Conservation (phyloP, 169 alveolate species). For the Plasmodium gonderi region DNA sequence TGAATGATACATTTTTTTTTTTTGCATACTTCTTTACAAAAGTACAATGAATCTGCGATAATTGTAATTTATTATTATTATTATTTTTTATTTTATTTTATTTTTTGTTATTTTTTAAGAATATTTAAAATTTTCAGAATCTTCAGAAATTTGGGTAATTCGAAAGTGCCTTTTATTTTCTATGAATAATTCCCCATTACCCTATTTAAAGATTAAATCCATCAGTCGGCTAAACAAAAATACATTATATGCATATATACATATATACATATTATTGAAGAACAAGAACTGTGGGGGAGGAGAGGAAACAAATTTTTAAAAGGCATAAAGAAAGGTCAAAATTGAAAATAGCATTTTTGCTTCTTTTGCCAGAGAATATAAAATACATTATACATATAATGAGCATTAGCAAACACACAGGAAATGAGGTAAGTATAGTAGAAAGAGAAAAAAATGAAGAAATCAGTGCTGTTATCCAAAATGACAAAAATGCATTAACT, state of each 20-base stretch:
- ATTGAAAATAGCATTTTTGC: not conserved
- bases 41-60: not conserved
- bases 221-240: not conserved
- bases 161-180: not conserved
- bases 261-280: not conserved
- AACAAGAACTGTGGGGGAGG: too few relatives aligned
- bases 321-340: not conserved
- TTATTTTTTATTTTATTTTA: not conserved
- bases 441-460: conserved; percentile 7
- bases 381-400: conserved; percentile 12
- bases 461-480: not conserved
- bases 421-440: conserved; percentile 42
- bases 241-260: not conserved
- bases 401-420: conserved; percentile 40
- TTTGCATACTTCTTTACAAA: not conserved
- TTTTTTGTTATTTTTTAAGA: not conserved
- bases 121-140: not conserved
- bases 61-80: not conserved
- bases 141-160: not conserved
- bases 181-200: not conserved
- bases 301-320: not conserved
- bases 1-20: not conserved
- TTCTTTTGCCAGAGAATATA: not conserved
- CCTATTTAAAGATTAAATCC: not conserved
- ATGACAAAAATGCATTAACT: not conserved